Base-by-base conservation (phyloP, 2,329 filamentous ascomycete species). In the Alternaria sp. region DNA sequence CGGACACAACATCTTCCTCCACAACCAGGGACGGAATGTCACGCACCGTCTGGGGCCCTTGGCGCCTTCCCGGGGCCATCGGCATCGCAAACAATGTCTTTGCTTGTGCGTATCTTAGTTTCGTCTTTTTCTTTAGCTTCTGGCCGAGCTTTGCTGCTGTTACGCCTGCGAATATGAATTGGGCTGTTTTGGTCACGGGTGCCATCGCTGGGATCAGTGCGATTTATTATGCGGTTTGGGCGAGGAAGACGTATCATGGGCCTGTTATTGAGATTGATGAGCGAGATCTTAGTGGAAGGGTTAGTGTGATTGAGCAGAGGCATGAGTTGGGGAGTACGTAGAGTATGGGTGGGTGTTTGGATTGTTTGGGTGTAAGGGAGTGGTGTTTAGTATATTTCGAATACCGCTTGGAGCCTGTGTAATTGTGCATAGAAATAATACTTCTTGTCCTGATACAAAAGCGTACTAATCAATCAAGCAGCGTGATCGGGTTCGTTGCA, bases 121-220 rank as follows among this genome's bases (percentile, higher is more conserved):
- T 75, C 26, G 59, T 75, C 3, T 64, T 74, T 9, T 75, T 76
- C 61, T 75, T 75, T 41, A 69, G 65, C 52, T 73, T 74, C 34
- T 75, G 68, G 71, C 73, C 69, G 1, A 54, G n/a, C 4, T 64
- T 60, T 8, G 57, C 62, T 3, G 41, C 62, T 0, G 69, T 72
- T 1, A 67, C 59, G 22, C 60, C 65, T 3, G 56, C 62, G 26
- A 69, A 49, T 8, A 73, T 75, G 70, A 77, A 77, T 26, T 77
- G 71, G 69, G 66, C 69, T 0, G 56, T 72, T 2, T 18, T 75
- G 9, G 71, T 72, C 0, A 71, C 65, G 1, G 66, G 67, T 0
- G 48, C 39, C 1, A 61, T 69, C 7, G 64, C 67, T 9, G 18
- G 69, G 2, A 47, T 70, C 18, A 69, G 69, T 47, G 38, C 63